Conservation (phyloP, 2,329 filamentous ascomycete genomes). For the Grosmannia clavigera region DNA sequence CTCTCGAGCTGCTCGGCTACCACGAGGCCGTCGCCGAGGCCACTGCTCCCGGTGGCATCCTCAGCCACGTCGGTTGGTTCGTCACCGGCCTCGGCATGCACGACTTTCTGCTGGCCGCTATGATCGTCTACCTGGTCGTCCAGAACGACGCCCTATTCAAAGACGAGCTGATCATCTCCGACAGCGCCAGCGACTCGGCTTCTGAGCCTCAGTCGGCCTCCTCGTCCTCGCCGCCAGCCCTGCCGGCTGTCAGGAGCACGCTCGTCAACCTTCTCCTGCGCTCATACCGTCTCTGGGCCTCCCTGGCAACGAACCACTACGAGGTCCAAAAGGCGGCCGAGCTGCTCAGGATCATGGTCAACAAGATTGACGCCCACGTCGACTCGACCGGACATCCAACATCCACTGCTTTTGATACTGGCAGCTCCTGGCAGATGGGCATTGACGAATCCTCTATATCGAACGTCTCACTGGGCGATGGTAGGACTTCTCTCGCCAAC, state of each 20-base stretch:
- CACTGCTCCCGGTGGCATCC: slow-evolving; percentile 38
- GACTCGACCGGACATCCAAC: too few species aligned
- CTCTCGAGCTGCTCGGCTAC: slow-evolving; percentile 32
- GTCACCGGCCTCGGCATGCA: slow-evolving; percentile 44
- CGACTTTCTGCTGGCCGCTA: slow-evolving; percentile 49
- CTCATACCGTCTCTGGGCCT: slow-evolving; percentile 32
- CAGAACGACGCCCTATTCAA: slow-evolving; percentile 24
- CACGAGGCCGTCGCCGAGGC: slow-evolving; percentile 36
- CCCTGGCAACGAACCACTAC: slow-evolving; percentile 22
- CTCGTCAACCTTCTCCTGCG: slow-evolving; percentile 27
- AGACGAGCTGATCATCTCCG: slow-evolving; percentile 13
- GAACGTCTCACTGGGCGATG: background rate
- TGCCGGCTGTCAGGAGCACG: slow-evolving; percentile 14
- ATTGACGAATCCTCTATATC: background rate
- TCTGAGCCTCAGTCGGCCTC: too few species aligned
- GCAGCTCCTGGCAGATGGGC: background rate
- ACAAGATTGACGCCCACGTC: slow-evolving; percentile 7
- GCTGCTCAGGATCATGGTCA: slow-evolving; percentile 29
- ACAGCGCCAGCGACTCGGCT: slow-evolving; percentile 7
- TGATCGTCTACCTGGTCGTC: slow-evolving; percentile 43
- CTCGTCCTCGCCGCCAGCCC: slow-evolving; percentile 1
- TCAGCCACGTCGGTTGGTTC: slow-evolving; percentile 43
- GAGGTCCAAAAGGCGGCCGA: slow-evolving; percentile 34
- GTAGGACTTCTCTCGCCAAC: background rate
- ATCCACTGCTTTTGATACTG: background rate